A percentile compares a stretch with the other conserved stretches of the same genome.
phyloP scores from a whole-genome alignment of 73 alveolate genomes.

The Effrenium voratum region DNA sequence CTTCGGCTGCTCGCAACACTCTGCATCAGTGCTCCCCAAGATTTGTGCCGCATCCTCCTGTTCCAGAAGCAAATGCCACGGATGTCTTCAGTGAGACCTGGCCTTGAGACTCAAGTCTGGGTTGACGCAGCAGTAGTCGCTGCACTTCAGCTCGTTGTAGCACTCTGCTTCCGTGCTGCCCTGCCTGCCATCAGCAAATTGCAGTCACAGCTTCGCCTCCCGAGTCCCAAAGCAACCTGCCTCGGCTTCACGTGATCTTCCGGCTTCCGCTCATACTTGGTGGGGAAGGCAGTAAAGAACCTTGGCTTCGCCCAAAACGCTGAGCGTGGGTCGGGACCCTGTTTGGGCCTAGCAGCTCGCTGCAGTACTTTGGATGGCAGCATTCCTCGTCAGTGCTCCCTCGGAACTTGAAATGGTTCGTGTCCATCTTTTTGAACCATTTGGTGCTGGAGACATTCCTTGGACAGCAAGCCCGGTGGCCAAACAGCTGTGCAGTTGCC shows the following conservation, averaged over 20 bases:
- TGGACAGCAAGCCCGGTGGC: not conserved
- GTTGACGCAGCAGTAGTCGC: slow-evolving; percentile 65
- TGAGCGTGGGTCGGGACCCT: not conserved
- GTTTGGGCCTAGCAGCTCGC: slow-evolving; percentile 25
- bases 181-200: slow-evolving; percentile 9
- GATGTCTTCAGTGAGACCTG: too few relatives aligned
- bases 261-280: slow-evolving; percentile 57
- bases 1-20: slow-evolving; percentile 28
- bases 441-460: slow-evolving; percentile 77
- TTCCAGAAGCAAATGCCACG: not conserved
- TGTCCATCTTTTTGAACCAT: slow-evolving; percentile 71
- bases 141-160: slow-evolving; percentile 82
- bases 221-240: not conserved
- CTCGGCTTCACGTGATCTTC: slow-evolving; percentile 72
- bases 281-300: slow-evolving; percentile 42
- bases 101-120: slow-evolving; percentile 35
- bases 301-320: not conserved
- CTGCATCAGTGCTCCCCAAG: slow-evolving; percentile 65
- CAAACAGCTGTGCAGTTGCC: not conserved
- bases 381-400: slow-evolving; percentile 86
- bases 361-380: slow-evolving; percentile 81
- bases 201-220: not conserved
- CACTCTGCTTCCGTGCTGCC: slow-evolving; percentile 86
- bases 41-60: slow-evolving; percentile 74
- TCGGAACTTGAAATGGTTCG: slow-evolving; percentile 69